Percentiles rank a stretch among this genome's conserved stretches.
These are phyloP conservation scores for Trichosporon coremiiforme DNA, from an alignment of 1,284 basidiomycete species.

Conservation along the genomic window DNA sequence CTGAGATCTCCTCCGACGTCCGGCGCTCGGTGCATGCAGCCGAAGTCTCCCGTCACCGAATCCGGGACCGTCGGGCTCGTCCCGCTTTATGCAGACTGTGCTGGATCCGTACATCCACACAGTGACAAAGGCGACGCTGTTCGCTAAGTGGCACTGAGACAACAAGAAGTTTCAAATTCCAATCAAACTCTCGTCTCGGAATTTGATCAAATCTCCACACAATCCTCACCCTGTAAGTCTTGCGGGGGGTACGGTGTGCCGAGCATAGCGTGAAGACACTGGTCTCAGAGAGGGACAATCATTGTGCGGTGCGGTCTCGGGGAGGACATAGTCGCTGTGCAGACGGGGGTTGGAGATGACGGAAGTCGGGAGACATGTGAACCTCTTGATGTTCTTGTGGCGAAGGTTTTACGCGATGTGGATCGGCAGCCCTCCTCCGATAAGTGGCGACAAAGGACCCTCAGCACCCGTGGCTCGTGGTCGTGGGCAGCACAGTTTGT, in stretches of 20 bases:
- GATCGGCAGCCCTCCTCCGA: too few relatives aligned
- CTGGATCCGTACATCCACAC: background rate
- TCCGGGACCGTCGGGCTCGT: background rate
- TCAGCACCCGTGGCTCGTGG: too few relatives aligned
- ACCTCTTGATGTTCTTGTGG: too few relatives aligned
- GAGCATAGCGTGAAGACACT: background rate
- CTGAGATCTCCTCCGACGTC: background rate
- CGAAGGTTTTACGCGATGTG: too few relatives aligned
- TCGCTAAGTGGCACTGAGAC: background rate
- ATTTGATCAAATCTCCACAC: background rate
- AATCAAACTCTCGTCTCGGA: background rate
- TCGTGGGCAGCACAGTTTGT: too few relatives aligned
- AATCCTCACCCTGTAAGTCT: too few relatives aligned
- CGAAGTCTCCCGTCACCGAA: background rate
- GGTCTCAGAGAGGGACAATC: background rate
- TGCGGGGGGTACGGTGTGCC: background rate
- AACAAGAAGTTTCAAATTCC: background rate
- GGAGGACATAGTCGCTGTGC: background rate
- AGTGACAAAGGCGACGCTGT: background rate
- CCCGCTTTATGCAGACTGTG: background rate
- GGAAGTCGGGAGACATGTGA: too few relatives aligned
- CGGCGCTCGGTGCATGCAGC: background rate
- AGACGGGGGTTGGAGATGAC: background rate
- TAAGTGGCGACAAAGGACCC: too few relatives aligned
- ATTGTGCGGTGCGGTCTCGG: background rate